Percentiles rank a stretch among this genome's conserved stretches.
Conservation (phyloP, 345 rosid genomes). For the Melastoma malabathricum region DNA sequence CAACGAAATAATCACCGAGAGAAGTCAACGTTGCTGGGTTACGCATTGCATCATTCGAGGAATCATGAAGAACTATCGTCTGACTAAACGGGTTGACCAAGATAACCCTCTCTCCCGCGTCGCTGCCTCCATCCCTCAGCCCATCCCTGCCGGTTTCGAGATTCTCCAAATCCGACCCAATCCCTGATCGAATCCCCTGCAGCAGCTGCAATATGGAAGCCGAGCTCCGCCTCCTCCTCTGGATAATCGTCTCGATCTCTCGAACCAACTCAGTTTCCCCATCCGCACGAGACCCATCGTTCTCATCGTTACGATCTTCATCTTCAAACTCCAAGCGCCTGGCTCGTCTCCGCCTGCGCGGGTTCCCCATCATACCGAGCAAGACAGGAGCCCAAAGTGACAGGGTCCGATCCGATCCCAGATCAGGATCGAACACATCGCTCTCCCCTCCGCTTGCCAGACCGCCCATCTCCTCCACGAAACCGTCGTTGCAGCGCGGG, state of each 20-base stretch:
- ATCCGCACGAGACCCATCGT: conserved; percentile 14
- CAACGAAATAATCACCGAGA: conserved; percentile 67
- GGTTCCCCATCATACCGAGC: conserved; percentile 73
- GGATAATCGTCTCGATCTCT: conserved; percentile 47
- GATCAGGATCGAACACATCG: conserved; percentile 35
- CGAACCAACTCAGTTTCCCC: conserved; percentile 48
- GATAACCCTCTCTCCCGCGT: conserved; percentile 22
- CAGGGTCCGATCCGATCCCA: conserved; percentile 70
- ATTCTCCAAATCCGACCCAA: conserved; percentile 44
- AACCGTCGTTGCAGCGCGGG: conserved; percentile 60
- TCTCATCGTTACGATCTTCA: conserved; percentile 29
- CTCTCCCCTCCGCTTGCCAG: conserved; percentile 16
- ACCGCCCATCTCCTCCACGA: conserved; percentile 33
- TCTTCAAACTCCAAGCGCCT: conserved; percentile 37
- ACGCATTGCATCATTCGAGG: conserved; percentile 32
- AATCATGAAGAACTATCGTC: conserved; percentile 40
- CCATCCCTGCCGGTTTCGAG: conserved; percentile 12
- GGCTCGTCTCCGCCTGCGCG: conserved; percentile 40
- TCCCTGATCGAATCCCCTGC: conserved; percentile 64
- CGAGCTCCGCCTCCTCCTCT: conserved; percentile 61
- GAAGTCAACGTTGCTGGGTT: conserved; percentile 40
- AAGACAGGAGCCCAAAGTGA: conserved; percentile 81
- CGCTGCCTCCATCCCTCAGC: conserved; percentile 13
- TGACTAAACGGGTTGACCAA: conserved; percentile 40
- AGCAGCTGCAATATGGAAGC: conserved; percentile 61